Conservation (phyloP, 2,329 filamentous ascomycete genomes). For the Aspergillus amoenus region DNA sequence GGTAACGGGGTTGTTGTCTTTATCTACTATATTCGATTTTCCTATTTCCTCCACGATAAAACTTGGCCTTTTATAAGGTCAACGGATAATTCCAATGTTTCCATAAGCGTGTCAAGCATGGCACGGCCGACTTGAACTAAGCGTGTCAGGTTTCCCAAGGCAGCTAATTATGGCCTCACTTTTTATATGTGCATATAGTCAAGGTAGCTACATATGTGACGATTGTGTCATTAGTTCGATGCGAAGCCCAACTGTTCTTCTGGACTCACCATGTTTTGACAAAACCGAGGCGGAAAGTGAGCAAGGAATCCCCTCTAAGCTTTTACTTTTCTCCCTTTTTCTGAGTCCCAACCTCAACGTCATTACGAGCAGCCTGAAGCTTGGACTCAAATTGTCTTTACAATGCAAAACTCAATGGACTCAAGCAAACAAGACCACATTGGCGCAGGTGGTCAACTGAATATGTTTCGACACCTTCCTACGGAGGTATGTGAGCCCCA, state of each 20-base stretch:
- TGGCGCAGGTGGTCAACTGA: background rate
- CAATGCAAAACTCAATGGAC: background rate
- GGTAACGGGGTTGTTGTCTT: slow-evolving; percentile 9
- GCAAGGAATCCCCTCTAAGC: background rate
- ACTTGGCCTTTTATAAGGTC: background rate
- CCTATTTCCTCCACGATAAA: slow-evolving; percentile 33
- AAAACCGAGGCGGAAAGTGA: background rate
- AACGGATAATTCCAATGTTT: background rate
- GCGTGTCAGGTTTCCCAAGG: background rate
- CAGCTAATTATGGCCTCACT: background rate
- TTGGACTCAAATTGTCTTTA: no score
- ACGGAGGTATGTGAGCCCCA: slow-evolving; percentile 11
- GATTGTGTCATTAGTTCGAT: no score
- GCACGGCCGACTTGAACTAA: background rate
- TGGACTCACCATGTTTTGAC: background rate
- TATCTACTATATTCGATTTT: slow-evolving; percentile 3
- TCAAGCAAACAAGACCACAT: background rate
- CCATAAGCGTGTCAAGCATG: background rate
- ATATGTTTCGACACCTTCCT: slow-evolving; percentile 6
- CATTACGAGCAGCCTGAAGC: no score
- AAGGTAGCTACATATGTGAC: background rate
- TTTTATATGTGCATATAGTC: background rate
- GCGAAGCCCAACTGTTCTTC: background rate
- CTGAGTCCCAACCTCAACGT: background rate
- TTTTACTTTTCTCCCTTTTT: background rate